Evolutionary conservation across 129 eudicot genomes (phyloP).

Genomic region (Escallonia rubra): DNA sequence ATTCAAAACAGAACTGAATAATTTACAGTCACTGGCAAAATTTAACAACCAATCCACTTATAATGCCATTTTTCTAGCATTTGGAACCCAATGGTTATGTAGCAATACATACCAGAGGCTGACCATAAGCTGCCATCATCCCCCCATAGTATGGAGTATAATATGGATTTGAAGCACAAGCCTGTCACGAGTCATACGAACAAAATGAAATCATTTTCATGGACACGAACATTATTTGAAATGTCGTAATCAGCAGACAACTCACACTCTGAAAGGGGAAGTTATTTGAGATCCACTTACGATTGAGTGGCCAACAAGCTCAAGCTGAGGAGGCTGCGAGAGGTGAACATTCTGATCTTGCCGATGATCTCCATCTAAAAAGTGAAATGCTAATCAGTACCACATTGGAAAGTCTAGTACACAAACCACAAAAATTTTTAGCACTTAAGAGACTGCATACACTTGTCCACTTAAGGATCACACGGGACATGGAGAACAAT

Average conservation of each 20-base stretch:
- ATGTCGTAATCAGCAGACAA: background rate
- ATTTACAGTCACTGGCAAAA: too few relatives aligned
- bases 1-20: too few relatives aligned
- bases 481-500: too few relatives aligned
- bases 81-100: background rate
- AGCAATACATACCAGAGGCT: conserved; percentile 50
- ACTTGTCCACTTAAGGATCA: too few relatives aligned
- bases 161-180: conserved; percentile 68
- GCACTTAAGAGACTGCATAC: too few relatives aligned
- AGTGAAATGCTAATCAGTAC: conserved; percentile 10
- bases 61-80: too few relatives aligned
- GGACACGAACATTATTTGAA: background rate
- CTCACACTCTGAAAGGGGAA: background rate
- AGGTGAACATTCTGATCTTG: conserved; percentile 35
- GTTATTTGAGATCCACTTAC: conserved; percentile 33
- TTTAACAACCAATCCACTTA: too few relatives aligned
- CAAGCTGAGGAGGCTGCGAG: conserved; percentile 57
- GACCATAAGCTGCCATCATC: conserved; percentile 79
- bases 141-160: conserved; percentile 69
- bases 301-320: conserved; percentile 77
- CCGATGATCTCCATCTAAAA: conserved; percentile 35
- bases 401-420: too few relatives aligned
- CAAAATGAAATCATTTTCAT: background rate
- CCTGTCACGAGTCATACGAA: conserved; percentile 33
- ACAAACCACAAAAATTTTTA: too few relatives aligned